Percentiles rank a stretch among this genome's conserved stretches.
These are phyloP conservation scores for Bipolaris sorokiniana DNA, from an alignment of 2,329 filamentous ascomycete genomes.

Conservation along the genomic window DNA sequence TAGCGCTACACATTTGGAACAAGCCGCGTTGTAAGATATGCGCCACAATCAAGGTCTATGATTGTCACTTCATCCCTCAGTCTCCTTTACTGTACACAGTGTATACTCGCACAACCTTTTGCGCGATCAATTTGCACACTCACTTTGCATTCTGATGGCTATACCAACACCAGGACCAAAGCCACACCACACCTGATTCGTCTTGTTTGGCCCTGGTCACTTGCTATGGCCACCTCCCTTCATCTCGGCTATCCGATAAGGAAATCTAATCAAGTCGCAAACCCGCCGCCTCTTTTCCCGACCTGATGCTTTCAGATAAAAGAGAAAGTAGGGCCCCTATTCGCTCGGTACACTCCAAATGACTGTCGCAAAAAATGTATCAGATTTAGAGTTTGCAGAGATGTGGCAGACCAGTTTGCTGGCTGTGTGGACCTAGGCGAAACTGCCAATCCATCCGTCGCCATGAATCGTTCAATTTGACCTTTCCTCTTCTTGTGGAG, in stretches of 20 bases:
- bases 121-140: neutral
- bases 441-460: too few relatives aligned
- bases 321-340: constrained; percentile 47
- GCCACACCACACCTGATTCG: constrained; percentile 33
- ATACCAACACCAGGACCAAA: constrained; percentile 39
- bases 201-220: constrained; percentile 37
- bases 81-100: neutral
- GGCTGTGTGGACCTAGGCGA: too few relatives aligned
- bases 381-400: constrained; percentile 48
- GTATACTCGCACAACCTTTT: neutral
- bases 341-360: constrained; percentile 45
- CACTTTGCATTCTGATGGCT: constrained; percentile 26
- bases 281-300: constrained; percentile 48
- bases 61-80: neutral
- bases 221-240: constrained; percentile 9
- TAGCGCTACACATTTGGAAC: neutral
- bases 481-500: too few relatives aligned
- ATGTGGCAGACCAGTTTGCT: constrained; percentile 36
- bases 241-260: constrained; percentile 30
- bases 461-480: too few relatives aligned
- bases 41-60: neutral
- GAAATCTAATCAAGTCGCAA: constrained; percentile 42
- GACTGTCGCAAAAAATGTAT: constrained; percentile 44
- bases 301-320: constrained; percentile 47
- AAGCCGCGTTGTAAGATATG: neutral